Percentiles rank a stretch among this genome's conserved stretches.
These are phyloP conservation scores for Tricladium varicosporioides DNA, from an alignment of 2,329 filamentous ascomycete species.

Conservation along the genomic window DNA sequence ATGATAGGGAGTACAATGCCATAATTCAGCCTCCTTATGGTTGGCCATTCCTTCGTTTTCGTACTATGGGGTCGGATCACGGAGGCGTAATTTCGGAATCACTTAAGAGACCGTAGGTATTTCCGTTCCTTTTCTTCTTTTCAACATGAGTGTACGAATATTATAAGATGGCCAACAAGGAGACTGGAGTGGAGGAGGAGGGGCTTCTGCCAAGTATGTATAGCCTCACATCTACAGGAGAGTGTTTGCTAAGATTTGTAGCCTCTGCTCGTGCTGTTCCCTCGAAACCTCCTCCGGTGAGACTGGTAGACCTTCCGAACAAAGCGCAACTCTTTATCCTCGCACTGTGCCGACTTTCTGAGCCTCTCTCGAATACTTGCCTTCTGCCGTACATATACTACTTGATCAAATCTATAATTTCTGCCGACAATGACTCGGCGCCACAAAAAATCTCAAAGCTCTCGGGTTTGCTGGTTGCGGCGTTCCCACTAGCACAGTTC, in stretches of 20 bases:
- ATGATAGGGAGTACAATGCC: background rate
- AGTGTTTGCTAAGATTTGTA: background rate
- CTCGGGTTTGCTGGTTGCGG: constrained; percentile 73
- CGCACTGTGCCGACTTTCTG: constrained; percentile 75
- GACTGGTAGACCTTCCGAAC: constrained; percentile 71
- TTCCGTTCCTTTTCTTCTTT: background rate
- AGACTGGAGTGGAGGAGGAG: background rate
- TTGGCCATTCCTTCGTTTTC: background rate
- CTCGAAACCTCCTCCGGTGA: constrained; percentile 39
- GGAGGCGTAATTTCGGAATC: background rate
- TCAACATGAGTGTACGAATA: background rate
- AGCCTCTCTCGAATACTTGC: constrained; percentile 70
- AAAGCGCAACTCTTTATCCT: constrained; percentile 78
- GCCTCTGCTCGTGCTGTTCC: constrained; percentile 33
- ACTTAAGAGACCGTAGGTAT: background rate
- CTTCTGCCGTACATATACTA: constrained; percentile 71
- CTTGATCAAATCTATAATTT: constrained; percentile 62
- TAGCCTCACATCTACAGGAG: background rate
- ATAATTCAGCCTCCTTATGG: background rate
- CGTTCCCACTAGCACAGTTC: constrained; percentile 80
- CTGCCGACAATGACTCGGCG: constrained; percentile 40
- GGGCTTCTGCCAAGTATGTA: background rate
- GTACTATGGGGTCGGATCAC: background rate
- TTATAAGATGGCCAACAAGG: background rate
- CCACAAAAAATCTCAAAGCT: constrained; percentile 59